These are phyloP conservation scores for Hypomontagnella submonticulosa DNA, from an alignment of 495 filamentous ascomycete species.

Conservation along the genomic window DNA sequence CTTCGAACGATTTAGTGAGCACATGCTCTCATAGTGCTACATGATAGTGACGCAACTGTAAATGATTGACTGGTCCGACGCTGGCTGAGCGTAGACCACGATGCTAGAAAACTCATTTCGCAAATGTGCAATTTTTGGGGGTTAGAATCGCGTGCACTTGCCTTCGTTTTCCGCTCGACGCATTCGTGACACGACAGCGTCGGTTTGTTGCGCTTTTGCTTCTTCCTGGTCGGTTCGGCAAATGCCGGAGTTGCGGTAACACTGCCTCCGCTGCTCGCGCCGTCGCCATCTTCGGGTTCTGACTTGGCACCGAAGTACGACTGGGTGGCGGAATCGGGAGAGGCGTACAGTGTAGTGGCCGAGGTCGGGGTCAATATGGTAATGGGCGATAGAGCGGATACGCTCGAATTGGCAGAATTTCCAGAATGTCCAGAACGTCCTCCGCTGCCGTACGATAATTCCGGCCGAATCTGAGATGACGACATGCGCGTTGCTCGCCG, in stretches of 20 bases:
- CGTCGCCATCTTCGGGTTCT: conserved; percentile 48
- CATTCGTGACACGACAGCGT: conserved; percentile 78
- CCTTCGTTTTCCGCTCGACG: conserved; percentile 77
- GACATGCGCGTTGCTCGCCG: conserved; percentile 46
- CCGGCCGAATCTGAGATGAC: conserved; percentile 46
- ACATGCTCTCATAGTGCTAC: conserved; percentile 52
- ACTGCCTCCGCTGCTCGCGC: conserved; percentile 42
- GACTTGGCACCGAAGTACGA: conserved; percentile 47
- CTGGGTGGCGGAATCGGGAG: conserved; percentile 48
- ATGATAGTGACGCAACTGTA: conserved; percentile 44
- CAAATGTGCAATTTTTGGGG: no score
- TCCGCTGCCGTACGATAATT: conserved; percentile 50
- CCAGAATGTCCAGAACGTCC: conserved; percentile 36
- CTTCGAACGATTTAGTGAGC: background rate
- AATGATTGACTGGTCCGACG: conserved; percentile 25
- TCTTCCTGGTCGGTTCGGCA: conserved; percentile 62
- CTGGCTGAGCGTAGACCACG: conserved; percentile 28
- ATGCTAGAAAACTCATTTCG: background rate
- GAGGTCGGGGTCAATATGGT: conserved; percentile 49
- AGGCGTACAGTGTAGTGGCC: conserved; percentile 53
- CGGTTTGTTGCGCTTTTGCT: conserved; percentile 80
- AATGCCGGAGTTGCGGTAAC: conserved; percentile 43
- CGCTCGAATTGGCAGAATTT: conserved; percentile 10
- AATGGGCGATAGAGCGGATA: conserved; percentile 42
- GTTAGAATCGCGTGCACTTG: conserved; percentile 45